phyloP scores from a whole-genome alignment of 495 filamentous ascomycete genomes.

The Podospora sp. region DNA sequence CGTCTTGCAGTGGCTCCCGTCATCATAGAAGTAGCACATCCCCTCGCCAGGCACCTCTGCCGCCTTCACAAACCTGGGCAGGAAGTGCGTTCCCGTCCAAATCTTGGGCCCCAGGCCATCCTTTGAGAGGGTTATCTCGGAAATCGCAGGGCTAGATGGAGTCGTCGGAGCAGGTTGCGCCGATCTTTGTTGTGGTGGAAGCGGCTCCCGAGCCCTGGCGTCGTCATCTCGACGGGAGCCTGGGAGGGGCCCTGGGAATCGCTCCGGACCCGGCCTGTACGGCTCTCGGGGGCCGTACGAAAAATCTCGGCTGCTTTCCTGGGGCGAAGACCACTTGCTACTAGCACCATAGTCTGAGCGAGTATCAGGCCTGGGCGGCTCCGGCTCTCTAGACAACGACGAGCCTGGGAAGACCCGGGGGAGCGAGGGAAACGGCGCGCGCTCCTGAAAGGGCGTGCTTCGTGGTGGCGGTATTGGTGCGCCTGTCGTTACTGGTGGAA shows the following conservation, averaged over 20 bases:
- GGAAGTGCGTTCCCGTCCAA: constrained; percentile 62
- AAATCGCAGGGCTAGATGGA: constrained; percentile 40
- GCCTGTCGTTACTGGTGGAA: constrained; percentile 38
- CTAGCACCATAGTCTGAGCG: constrained; percentile 30
- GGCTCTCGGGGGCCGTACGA: constrained; percentile 30
- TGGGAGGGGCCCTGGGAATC: constrained; percentile 26
- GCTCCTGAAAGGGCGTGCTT: constrained; percentile 43
- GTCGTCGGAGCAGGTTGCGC: constrained; percentile 41
- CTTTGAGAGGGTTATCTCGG: constrained; percentile 50
- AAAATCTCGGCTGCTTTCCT: constrained; percentile 36
- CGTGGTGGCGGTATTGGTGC: constrained; percentile 38
- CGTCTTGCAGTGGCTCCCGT: constrained; percentile 80
- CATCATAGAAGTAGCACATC: constrained; percentile 83
- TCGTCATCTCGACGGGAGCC: constrained; percentile 28
- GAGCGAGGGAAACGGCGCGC: constrained; percentile 44
- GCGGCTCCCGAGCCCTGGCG: constrained; percentile 32
- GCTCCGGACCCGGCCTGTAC: constrained; percentile 31
- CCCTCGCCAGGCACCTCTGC: constrained; percentile 76
- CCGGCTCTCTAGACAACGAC: constrained; percentile 40
- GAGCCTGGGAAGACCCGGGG: constrained; percentile 45
- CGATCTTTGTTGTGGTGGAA: constrained; percentile 28
- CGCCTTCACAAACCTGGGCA: constrained; percentile 60
- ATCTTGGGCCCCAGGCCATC: constrained; percentile 62
- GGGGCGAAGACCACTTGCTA: constrained; percentile 34
- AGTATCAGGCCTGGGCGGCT: constrained; percentile 31